These are phyloP conservation scores for Fusarium sororula DNA, from an alignment of 2,329 filamentous ascomycete species.

Conservation along the genomic window DNA sequence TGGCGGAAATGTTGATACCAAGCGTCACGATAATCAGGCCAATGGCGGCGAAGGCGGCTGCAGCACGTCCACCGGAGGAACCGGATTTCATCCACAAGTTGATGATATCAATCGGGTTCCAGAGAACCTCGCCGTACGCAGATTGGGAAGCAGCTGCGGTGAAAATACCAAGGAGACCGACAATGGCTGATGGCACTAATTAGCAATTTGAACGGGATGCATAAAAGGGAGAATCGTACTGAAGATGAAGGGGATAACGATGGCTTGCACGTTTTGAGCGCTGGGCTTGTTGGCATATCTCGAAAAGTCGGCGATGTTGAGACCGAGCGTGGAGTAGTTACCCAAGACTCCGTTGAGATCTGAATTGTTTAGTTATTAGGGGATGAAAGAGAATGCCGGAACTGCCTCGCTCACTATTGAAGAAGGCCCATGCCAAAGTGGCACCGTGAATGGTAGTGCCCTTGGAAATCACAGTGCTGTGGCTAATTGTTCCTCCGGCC, in stretches of 20 bases:
- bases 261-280: slow-evolving; percentile 6
- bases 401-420: neutral
- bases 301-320: slow-evolving; percentile 8
- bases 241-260: slow-evolving; percentile 1
- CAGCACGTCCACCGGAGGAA: neutral
- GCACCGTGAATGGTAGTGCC: slow-evolving; percentile 3
- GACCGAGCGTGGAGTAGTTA: slow-evolving; percentile 2
- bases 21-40: neutral
- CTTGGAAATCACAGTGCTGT: neutral
- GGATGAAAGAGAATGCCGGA: neutral
- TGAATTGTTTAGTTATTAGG: neutral
- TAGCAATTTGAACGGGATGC: neutral
- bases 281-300: slow-evolving; percentile 6
- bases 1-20: slow-evolving; percentile 6
- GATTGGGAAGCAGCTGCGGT: slow-evolving; percentile 1
- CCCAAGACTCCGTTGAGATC: slow-evolving; percentile 9
- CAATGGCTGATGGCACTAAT: neutral
- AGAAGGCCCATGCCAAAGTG: slow-evolving; percentile 1
- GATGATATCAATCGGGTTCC: slow-evolving; percentile 2
- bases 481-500: neutral
- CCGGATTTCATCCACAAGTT: slow-evolving; percentile 2
- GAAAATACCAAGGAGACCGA: slow-evolving; percentile 2
- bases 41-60: slow-evolving; percentile 2
- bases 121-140: neutral
- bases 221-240: neutral